phyloP scores from a whole-genome alignment of 148 eudicot species.

The Rhododendron molle region DNA sequence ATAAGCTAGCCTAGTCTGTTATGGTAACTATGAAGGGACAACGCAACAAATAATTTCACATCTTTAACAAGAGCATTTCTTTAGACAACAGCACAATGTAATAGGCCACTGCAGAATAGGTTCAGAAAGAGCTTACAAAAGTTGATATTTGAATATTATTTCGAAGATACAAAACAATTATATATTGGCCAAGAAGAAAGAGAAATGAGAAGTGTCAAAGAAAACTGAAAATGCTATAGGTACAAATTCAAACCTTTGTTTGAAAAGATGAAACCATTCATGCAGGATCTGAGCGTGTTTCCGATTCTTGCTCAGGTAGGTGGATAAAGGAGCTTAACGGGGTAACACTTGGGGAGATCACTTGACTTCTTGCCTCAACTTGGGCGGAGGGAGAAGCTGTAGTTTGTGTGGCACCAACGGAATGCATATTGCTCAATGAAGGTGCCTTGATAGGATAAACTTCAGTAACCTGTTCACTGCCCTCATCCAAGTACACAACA shows the following conservation, averaged over 20 bases:
- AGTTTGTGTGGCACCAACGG: conserved; percentile 13
- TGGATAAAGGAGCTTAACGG: conserved; percentile 14
- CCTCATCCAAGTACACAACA: conserved; percentile 72
- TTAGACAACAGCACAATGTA: background rate
- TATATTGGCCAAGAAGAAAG: background rate
- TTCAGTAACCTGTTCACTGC: conserved; percentile 72
- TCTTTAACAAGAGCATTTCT: background rate
- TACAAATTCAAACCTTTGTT: conserved; percentile 7
- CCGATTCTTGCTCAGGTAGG: conserved; percentile 17
- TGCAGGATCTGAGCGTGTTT: conserved; percentile 3
- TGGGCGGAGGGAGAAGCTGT: conserved; percentile 3
- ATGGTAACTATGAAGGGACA: background rate
- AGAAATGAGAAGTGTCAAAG: background rate
- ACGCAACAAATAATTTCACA: background rate
- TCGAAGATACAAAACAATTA: background rate
- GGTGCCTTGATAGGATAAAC: conserved; percentile 64
- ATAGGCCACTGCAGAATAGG: background rate
- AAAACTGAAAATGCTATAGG: background rate
- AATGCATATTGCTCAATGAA: conserved; percentile 7
- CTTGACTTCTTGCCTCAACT: conserved; percentile 12
- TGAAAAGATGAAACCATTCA: background rate
- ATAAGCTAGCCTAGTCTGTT: background rate
- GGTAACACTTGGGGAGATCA: background rate
- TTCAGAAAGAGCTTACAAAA: background rate
- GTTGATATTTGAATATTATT: background rate